A percentile compares a stretch with the other conserved stretches of the same genome.
These are phyloP conservation scores for Luvunga scandens DNA, from an alignment of 345 rosid species.

Conservation along the genomic window DNA sequence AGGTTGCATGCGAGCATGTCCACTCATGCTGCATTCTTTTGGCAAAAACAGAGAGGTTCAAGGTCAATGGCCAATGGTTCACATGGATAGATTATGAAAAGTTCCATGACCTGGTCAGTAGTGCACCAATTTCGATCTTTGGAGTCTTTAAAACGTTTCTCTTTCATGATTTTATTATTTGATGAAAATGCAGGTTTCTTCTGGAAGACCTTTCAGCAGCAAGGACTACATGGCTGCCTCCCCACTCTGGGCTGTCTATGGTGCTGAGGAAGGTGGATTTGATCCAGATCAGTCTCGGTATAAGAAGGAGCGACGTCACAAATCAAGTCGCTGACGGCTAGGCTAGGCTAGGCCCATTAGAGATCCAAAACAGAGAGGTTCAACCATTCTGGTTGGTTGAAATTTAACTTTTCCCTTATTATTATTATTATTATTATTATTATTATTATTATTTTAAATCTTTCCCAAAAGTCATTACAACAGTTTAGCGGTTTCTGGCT, in stretches of 20 bases:
- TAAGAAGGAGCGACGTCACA: constrained; percentile 84
- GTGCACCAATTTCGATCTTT: constrained; percentile 4
- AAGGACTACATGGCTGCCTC: constrained; percentile 81
- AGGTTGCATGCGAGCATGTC: constrained; percentile 96
- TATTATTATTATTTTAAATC: background rate
- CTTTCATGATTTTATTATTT: background rate
- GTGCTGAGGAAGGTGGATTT: constrained; percentile 94
- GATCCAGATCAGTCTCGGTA: constrained; percentile 83
- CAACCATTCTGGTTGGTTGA: background rate
- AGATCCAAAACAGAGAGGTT: constrained; percentile 7
- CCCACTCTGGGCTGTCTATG: constrained; percentile 94
- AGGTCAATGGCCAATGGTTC: constrained; percentile 75
- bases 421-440: background rate
- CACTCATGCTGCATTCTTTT: constrained; percentile 95
- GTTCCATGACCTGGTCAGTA: constrained; percentile 85
- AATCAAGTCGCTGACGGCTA: constrained; percentile 39
- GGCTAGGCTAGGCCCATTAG: constrained; percentile 13
- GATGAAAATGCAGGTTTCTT: constrained; percentile 56
- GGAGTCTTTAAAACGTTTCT: background rate
- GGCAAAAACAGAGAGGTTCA: constrained; percentile 88
- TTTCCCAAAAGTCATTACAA: background rate
- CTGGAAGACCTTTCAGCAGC: constrained; percentile 76
- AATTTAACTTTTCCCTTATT: background rate
- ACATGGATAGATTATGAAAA: constrained; percentile 99
- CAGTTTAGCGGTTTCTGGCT: constrained; percentile 9